phyloP scores from a whole-genome alignment of 78 protist species.

The Isochrysis galbana region DNA sequence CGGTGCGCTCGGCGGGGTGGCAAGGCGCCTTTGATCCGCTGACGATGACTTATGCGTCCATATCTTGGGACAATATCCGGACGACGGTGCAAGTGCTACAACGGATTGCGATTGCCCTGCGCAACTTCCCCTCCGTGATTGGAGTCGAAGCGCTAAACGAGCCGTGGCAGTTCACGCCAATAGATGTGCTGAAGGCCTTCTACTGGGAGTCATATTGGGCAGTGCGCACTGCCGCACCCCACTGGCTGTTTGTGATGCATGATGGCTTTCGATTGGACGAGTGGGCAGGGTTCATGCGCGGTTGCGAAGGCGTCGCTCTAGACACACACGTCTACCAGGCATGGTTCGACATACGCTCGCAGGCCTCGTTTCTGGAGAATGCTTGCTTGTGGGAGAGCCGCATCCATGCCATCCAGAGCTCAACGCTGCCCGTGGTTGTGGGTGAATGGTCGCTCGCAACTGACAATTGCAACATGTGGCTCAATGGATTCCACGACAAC shows the following conservation, averaged over 20 bases:
- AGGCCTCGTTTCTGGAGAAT: not conserved
- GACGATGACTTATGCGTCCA: not conserved
- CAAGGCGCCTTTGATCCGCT: not conserved
- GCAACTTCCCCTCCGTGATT: not conserved
- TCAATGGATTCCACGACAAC: conserved; percentile 32
- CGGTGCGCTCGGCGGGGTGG: not conserved
- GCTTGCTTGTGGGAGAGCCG: not conserved
- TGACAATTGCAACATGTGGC: conserved; percentile 26
- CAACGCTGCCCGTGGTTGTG: not conserved
- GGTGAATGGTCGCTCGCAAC: conserved; percentile 17
- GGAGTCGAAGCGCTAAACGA: conserved; percentile 13
- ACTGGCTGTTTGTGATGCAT: not conserved
- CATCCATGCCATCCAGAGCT: not conserved
- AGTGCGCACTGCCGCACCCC: not conserved
- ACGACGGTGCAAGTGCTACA: not conserved
- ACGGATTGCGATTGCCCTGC: not conserved
- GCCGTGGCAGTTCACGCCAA: conserved; percentile 22
- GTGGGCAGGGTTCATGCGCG: not conserved
- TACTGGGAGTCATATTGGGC: conserved; percentile 2
- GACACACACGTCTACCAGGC: conserved; percentile 10
- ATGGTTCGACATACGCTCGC: not conserved
- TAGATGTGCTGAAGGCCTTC: not conserved
- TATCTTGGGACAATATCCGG: not conserved
- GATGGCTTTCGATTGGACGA: not conserved
- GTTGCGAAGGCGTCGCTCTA: not conserved